A percentile compares a stretch with the other conserved stretches of the same genome.
phyloP scores from a whole-genome alignment of 73 alveolate genomes.

The Breviolum minutum region DNA sequence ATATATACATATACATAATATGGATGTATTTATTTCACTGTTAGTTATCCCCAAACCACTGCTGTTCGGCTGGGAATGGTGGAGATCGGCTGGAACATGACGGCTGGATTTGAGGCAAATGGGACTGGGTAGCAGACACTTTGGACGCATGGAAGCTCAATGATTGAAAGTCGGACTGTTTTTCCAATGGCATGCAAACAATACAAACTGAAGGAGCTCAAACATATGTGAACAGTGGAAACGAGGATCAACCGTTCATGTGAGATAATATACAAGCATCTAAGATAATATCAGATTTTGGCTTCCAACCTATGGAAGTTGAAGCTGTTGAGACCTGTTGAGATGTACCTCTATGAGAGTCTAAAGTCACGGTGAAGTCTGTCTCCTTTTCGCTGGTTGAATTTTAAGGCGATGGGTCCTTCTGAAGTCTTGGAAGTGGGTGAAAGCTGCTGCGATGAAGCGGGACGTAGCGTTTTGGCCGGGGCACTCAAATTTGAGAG shows the following conservation, averaged over 20 bases:
- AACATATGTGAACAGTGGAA: no score
- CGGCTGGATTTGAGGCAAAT: constrained; percentile 42
- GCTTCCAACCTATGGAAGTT: no score
- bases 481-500: no score
- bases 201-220: no score
- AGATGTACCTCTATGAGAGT: not conserved
- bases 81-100: not conserved
- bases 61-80: not conserved
- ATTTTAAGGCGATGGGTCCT: constrained; percentile 61
- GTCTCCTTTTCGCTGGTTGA: not conserved
- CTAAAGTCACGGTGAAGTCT: not conserved
- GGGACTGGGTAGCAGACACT: constrained; percentile 92
- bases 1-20: no score
- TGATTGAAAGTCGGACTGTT: not conserved
- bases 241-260: no score
- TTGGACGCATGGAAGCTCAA: constrained; percentile 27
- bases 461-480: constrained; percentile 61
- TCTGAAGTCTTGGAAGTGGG: constrained; percentile 78
- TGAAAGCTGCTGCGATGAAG: constrained; percentile 66
- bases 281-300: no score
- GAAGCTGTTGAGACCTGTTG: not conserved
- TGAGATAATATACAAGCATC: no score
- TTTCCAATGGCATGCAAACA: no score
- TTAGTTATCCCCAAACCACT: not conserved
- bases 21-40: no score